Conservation (phyloP, 2,329 filamentous ascomycete genomes). For the Pseudofabraea citricarpa region DNA sequence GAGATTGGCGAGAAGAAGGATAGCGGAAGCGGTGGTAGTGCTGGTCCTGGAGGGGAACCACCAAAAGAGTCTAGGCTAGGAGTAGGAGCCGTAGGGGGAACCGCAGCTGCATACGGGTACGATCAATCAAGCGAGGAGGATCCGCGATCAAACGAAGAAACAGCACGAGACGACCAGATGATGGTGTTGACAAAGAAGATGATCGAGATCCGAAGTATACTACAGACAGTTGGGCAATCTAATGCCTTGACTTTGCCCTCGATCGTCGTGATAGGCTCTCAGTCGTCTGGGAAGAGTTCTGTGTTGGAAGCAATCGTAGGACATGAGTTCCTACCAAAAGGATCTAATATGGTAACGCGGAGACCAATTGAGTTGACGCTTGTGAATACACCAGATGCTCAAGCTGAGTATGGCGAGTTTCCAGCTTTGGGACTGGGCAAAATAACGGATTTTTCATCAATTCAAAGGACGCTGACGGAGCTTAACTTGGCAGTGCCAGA, state of each 20-base stretch:
- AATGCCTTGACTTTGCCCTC: slow-evolving; percentile 84
- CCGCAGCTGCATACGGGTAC: slow-evolving; percentile 75
- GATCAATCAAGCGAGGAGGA: slow-evolving; percentile 65
- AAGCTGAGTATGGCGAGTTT: slow-evolving; percentile 92
- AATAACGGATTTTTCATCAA: slow-evolving; percentile 85
- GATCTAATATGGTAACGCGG: slow-evolving; percentile 97
- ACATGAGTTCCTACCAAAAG: slow-evolving; percentile 95
- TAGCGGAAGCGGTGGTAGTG: slow-evolving; percentile 23
- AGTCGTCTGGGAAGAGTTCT: slow-evolving; percentile 97
- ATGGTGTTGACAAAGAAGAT: slow-evolving; percentile 99
- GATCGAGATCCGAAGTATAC: slow-evolving; percentile 94
- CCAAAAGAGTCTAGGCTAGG: slow-evolving; percentile 56
- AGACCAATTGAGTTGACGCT: slow-evolving; percentile 93
- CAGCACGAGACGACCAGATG: slow-evolving; percentile 93
- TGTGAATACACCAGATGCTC: slow-evolving; percentile 85
- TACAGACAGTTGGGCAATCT: slow-evolving; percentile 89
- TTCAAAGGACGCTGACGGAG: slow-evolving; percentile 91
- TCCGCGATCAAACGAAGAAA: slow-evolving; percentile 54
- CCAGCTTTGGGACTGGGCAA: slow-evolving; percentile 85
- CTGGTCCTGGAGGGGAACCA: slow-evolving; percentile 41
- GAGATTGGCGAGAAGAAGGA: slow-evolving; percentile 44
- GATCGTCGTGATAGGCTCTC: slow-evolving; percentile 98
- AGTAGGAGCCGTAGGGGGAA: slow-evolving; percentile 61
- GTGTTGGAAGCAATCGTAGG: slow-evolving; percentile 96
- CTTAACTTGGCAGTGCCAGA: slow-evolving; percentile 91